Evolutionary conservation across 805 yeast species (phyloP), one percentile per base, ranked within the genome.

Genomic region (Suhomyces prunicola): DNA sequence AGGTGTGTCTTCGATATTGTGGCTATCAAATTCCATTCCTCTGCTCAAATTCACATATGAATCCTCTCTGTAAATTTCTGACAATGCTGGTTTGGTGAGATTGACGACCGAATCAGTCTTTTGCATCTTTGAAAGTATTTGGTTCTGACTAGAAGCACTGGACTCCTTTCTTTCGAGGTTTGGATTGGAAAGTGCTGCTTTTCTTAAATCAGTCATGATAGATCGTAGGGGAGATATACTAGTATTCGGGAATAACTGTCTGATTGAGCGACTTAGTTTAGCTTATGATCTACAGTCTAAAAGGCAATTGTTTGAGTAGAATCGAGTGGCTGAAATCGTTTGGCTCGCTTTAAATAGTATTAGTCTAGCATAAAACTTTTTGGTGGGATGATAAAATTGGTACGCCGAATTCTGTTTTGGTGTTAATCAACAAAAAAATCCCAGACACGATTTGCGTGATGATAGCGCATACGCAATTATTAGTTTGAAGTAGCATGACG

Each of bases 21-120:
- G 42, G 26, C 52, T 54, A 41, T 52, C 58, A 42, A 33, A 39
- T 3, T 53, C 63, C 33, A 54, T 55, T 40, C 58, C 71, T 50
- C 57, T 64, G 61, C 60, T 68, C 55, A 71, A 69, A 64, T 68
- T 77, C 55, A 67, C 56, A 22, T 65, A 62, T 29, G 79, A 70
- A n/a, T 73, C 66, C 36, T 77, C 77, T 54, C 77, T 80, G 61
- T 79, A 82, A 41, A 82, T 72, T 1, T 80, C 78, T 60, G 76
- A 82, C 50, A 82, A 67, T 5, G 79, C 71, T 6, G 85, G 82
- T 58, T 74, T 77, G 31, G 84, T 80, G 56, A 82, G 67, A 55
- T 76, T 79, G 57, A 74, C 60, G 17, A 79, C 73, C 19, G 83
- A 78, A 40, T 71, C 75, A 1, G 72, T 67, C 44, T 69, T 70